Evolutionary conservation across 78 protist genomes (phyloP).

Genomic region (Dictyostelium brefeldianum): DNA sequence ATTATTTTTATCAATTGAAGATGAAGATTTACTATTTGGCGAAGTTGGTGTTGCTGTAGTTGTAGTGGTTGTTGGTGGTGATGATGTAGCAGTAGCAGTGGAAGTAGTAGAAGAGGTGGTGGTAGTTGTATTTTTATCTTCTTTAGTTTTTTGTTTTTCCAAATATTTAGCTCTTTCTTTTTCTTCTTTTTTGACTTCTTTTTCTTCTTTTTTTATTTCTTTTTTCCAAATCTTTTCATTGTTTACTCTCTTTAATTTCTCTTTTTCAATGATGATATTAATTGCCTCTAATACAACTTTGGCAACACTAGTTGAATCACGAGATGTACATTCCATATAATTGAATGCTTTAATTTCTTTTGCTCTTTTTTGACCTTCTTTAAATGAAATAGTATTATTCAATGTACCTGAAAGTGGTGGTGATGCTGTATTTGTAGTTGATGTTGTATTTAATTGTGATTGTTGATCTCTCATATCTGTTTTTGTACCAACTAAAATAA

Average conservation of each 20-base stretch:
- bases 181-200: constrained; percentile 42
- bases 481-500: constrained; percentile 84
- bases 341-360: constrained; percentile 80
- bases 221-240: constrained; percentile 74
- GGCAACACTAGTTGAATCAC: constrained; percentile 74
- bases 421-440: constrained; percentile 8
- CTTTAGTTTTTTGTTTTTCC: constrained; percentile 33
- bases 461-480: constrained; percentile 80
- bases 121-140: neutral
- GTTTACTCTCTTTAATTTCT: constrained; percentile 59
- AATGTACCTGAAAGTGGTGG: constrained; percentile 45
- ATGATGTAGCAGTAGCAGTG: neutral
- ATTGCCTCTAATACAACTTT: constrained; percentile 80
- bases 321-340: constrained; percentile 86
- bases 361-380: constrained; percentile 86
- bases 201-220: constrained; percentile 71
- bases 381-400: constrained; percentile 38
- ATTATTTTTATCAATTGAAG: neutral
- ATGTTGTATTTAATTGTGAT: neutral
- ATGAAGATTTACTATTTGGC: constrained; percentile 1
- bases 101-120: too few species aligned
- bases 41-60: neutral
- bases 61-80: neutral
- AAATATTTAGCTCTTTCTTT: constrained; percentile 54
- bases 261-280: constrained; percentile 77